Base-by-base conservation (phyloP, 2,329 filamentous ascomycete species). In the Nakataea oryzae region DNA sequence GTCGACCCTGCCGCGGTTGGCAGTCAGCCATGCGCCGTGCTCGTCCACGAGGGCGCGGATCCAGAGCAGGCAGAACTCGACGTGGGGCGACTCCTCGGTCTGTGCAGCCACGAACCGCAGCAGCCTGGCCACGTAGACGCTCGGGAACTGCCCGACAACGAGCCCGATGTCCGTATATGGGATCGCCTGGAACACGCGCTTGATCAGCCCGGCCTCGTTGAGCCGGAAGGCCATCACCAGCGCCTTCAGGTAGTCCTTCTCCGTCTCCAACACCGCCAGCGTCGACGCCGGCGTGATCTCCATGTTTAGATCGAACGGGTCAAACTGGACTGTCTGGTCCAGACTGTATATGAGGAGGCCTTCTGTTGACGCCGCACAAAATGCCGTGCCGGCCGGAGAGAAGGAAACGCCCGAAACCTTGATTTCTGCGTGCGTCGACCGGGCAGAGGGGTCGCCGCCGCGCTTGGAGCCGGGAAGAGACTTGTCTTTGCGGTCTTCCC, bases 141-240 rank as follows among this genome's bases (percentile, higher is more conserved):
- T 82, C 1, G 95, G 95, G 50, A 97, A 77, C 34, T 89, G 85
- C 61, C 85, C 86, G 28, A 96, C 90, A 0, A 96, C 86, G 11
- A 96, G 84, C 0, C 83, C 71, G 58, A 97, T 89, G 66, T 93
- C 88, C 2, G 79, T 74, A 55, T 88, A 80, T 1, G 95, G 93
- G 28, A 93, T 88, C 2, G 85, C 83, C 74, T 96, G 88, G 76
- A 96, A 97, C 24, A 97, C 90, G 61, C 86, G 86, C 68, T 89
- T 89, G 65, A 97, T 86, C 58, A 99, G 81, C 27, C 86, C 85
- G 5, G 86, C 82, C 73, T 96, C 91, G 75, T 96, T 97, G 63
- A 99, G 86, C 7, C 96, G 89, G 81, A 99, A 99, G 1, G 93
- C 89, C 95, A 99, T 99, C 66, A 97, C 87, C 7, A 99, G 79